Evolutionary conservation across 257 asterid genomes (phyloP).

Genomic region (Forsythia viridissima): DNA sequence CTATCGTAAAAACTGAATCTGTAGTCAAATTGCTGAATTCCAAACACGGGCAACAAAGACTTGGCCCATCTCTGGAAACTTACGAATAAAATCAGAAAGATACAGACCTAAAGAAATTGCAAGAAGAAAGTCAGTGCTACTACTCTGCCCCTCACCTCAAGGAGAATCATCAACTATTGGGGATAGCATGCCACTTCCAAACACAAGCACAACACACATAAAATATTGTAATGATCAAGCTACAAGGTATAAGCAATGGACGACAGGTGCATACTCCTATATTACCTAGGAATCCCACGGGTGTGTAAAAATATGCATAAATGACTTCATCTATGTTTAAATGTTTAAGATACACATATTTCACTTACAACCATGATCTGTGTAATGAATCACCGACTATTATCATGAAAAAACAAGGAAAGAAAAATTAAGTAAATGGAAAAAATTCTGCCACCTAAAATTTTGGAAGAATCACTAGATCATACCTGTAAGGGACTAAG

Average conservation of each 20-base stretch:
- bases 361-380: background rate
- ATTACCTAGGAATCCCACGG: background rate
- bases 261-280: background rate
- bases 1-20: background rate
- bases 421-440: background rate
- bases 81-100: background rate
- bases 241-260: background rate
- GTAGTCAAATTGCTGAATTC: background rate
- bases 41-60: background rate
- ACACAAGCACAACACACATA: background rate
- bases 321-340: background rate
- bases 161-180: background rate
- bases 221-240: background rate
- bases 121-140: background rate
- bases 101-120: background rate
- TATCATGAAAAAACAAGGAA: background rate
- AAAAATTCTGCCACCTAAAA: background rate
- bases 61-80: background rate
- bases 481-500: constrained; percentile 95
- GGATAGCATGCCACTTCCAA: background rate
- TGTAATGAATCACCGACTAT: background rate
- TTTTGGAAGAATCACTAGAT: constrained; percentile 9
- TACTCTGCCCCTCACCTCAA: background rate
- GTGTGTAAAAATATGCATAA: background rate
- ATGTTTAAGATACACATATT: background rate